A percentile compares a stretch with the other conserved stretches of the same genome.
Conservation (phyloP, 2,329 filamentous ascomycete species). For the Botryotinia globosa region DNA sequence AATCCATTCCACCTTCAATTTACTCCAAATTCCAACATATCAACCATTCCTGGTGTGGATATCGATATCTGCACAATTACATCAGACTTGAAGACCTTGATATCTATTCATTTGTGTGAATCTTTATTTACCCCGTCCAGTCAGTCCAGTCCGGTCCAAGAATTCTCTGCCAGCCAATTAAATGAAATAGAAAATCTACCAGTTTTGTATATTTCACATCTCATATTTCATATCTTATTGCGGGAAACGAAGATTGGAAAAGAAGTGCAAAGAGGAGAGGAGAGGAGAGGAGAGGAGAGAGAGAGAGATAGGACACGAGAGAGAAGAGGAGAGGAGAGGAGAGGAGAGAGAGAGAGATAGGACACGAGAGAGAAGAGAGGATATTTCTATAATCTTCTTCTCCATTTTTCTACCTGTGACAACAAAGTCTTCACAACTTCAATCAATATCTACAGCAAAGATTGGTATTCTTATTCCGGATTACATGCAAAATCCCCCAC, state of each 20-base stretch:
- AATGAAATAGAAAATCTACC: background rate
- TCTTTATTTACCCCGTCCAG: background rate
- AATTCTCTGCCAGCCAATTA: background rate
- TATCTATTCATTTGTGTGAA: background rate
- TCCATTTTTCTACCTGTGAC: background rate
- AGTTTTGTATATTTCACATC: background rate
- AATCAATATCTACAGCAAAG: too few species aligned
- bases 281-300: too few species aligned
- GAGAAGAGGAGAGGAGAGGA: too few species aligned
- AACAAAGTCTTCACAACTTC: background rate
- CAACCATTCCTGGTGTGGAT: background rate
- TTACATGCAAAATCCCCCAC: conserved; percentile 4
- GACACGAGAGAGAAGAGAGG: background rate
- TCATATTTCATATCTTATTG: background rate
- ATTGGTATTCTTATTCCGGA: background rate
- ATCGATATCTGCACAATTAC: conserved; percentile 21
- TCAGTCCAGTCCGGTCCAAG: background rate
- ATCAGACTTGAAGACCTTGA: conserved; percentile 14
- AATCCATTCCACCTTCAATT: background rate
- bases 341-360: too few species aligned
- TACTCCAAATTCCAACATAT: background rate
- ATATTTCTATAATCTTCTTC: background rate
- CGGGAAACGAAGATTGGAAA: background rate
- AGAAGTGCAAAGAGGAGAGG: background rate
- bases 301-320: too few species aligned